Conservation (phyloP, 176 grass and related monocot species). For the Aegilops bicornis region DNA sequence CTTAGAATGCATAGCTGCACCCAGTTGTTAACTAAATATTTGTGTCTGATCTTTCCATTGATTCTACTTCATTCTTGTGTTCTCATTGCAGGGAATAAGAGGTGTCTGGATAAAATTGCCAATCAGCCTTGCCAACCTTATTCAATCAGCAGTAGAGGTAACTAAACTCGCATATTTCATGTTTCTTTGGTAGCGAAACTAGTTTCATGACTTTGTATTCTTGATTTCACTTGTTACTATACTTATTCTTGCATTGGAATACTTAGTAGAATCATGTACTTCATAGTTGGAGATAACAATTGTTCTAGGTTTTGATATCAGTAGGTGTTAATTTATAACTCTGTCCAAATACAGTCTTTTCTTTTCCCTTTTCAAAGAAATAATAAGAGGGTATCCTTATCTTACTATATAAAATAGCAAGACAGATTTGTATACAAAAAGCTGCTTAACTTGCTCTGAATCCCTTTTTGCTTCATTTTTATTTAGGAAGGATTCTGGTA, state of each 20-base stretch:
- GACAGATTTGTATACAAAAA: not conserved
- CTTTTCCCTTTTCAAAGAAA: not conserved
- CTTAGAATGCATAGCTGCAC: not conserved
- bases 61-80: not conserved
- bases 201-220: not conserved
- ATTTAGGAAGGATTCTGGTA: constrained; percentile 95
- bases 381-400: not conserved
- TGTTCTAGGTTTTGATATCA: not conserved
- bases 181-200: not conserved
- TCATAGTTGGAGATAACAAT: not conserved
- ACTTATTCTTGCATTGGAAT: not conserved
- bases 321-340: constrained; percentile 7
- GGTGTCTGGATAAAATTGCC: constrained; percentile 96
- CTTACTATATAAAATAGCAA: not conserved
- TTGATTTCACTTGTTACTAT: not conserved
- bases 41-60: not conserved
- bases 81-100: constrained; percentile 66
- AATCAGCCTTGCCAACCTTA: constrained; percentile 80
- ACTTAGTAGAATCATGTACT: not conserved
- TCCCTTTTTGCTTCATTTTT: constrained; percentile 24
- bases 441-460: not conserved
- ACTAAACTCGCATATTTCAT: constrained; percentile 18
- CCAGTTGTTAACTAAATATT: not conserved
- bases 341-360: not conserved
- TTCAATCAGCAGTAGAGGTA: constrained; percentile 87